phyloP scores from a whole-genome alignment of 805 yeast species.

The Ogataea saltuana region DNA sequence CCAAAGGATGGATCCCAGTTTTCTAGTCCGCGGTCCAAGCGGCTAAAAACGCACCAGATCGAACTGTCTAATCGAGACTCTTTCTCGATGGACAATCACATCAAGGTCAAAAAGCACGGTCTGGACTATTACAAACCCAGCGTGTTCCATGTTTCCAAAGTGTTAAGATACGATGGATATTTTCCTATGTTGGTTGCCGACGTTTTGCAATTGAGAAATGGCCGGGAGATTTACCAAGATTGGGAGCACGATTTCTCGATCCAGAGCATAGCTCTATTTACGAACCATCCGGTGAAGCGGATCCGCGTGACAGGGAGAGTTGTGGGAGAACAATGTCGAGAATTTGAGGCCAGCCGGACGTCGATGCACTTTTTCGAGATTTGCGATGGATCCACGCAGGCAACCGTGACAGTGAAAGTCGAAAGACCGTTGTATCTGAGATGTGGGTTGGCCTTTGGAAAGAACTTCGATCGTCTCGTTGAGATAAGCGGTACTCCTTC shows the following conservation, averaged over 20 bases:
- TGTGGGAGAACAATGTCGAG: constrained; percentile 33
- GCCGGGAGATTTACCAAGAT: constrained; percentile 31
- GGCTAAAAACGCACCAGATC: constrained; percentile 7
- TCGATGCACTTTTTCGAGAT: constrained; percentile 27
- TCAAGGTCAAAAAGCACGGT: constrained; percentile 28
- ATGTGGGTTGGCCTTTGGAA: constrained; percentile 23
- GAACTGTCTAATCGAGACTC: constrained; percentile 4
- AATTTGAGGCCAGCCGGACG: constrained; percentile 3
- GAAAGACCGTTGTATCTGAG: constrained; percentile 19
- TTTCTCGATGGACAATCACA: constrained; percentile 26
- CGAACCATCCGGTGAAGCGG: constrained; percentile 45
- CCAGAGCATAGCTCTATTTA: constrained; percentile 33
- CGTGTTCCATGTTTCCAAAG: constrained; percentile 37
- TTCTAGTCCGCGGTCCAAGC: not conserved
- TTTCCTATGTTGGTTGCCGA: constrained; percentile 38
- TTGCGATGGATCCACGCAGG: constrained; percentile 34
- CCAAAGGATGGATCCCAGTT: not conserved
- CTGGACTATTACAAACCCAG: constrained; percentile 37
- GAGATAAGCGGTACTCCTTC: constrained; percentile 30
- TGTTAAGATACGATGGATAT: constrained; percentile 23
- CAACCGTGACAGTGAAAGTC: constrained; percentile 30
- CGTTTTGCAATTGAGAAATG: constrained; percentile 21
- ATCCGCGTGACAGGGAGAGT: constrained; percentile 41
- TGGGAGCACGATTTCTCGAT: constrained; percentile 22
- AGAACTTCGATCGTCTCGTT: constrained; percentile 30